Conservation (phyloP, 2,329 filamentous ascomycete genomes). For the Neurospora crassa region DNA sequence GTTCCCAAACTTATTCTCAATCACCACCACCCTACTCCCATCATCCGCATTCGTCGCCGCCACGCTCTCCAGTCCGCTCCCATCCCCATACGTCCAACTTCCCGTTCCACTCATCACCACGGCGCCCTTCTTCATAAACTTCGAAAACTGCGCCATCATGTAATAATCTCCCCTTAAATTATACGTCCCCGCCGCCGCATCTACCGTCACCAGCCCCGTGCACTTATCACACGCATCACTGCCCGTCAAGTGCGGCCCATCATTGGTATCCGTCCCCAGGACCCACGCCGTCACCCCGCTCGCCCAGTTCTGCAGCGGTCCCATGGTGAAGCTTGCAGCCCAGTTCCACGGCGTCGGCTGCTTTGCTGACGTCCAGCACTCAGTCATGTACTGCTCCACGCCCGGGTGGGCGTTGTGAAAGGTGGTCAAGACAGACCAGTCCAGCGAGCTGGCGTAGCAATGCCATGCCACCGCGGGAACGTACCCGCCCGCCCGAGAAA, state of each 20-base stretch:
- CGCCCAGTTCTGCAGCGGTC: constrained; percentile 39
- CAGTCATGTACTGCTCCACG: constrained; percentile 37
- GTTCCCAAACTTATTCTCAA: constrained; percentile 36
- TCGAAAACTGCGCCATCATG: constrained; percentile 42
- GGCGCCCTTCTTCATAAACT: constrained; percentile 36
- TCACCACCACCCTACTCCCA: constrained; percentile 33
- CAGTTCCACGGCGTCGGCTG: constrained; percentile 26
- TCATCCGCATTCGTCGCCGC: constrained; percentile 35
- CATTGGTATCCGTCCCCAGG: constrained; percentile 32
- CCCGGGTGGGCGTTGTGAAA: constrained; percentile 31
- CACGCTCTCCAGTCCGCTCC: constrained; percentile 33
- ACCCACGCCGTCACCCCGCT: constrained; percentile 35
- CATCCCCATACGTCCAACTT: constrained; percentile 32
- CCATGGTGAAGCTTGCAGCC: constrained; percentile 35
- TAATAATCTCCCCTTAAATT: constrained; percentile 40
- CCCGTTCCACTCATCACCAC: constrained; percentile 32
- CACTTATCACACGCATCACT: constrained; percentile 31
- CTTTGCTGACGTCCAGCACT: constrained; percentile 32
- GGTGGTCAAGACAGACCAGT: constrained; percentile 28
- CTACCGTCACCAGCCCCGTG: constrained; percentile 46
- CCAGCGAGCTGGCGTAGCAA: constrained; percentile 26
- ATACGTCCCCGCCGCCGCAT: constrained; percentile 35
- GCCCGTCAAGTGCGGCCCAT: constrained; percentile 32
- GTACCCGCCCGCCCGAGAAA: constrained; percentile 22
- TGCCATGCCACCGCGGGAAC: constrained; percentile 31